These are phyloP conservation scores for Phytopythium delawarense DNA, from an alignment of 352 stramenopile genomes.

Conservation along the genomic window DNA sequence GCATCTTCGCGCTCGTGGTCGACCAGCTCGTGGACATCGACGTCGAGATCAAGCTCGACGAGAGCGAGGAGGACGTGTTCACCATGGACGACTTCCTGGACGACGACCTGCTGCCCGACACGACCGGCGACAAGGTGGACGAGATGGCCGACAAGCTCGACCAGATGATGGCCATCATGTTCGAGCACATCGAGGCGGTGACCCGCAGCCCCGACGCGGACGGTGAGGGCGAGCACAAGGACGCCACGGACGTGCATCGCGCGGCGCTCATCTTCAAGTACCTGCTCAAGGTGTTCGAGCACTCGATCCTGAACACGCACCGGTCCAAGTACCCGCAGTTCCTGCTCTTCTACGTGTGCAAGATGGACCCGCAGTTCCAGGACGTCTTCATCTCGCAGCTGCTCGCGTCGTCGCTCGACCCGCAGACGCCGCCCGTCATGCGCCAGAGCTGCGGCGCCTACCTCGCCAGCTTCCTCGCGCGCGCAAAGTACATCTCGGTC, in stretches of 20 bases:
- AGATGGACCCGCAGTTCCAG: constrained; percentile 70
- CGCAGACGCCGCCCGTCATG: constrained; percentile 84
- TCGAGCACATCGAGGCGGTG: constrained; percentile 70
- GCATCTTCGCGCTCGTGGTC: constrained; percentile 79
- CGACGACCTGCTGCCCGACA: constrained; percentile 62
- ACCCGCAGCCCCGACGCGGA: background rate
- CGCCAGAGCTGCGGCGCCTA: constrained; percentile 94
- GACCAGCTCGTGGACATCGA: constrained; percentile 85
- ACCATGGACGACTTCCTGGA: constrained; percentile 81
- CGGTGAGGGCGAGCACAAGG: background rate
- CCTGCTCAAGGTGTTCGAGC: constrained; percentile 82
- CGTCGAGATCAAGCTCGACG: constrained; percentile 88
- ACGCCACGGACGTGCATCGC: constrained; percentile 38
- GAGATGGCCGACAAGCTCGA: constrained; percentile 88
- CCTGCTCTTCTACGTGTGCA: constrained; percentile 87
- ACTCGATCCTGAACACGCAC: constrained; percentile 87
- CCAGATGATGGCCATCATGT: constrained; percentile 86
- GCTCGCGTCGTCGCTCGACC: constrained; percentile 64
- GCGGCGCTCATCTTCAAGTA: constrained; percentile 67
- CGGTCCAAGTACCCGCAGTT: constrained; percentile 93
- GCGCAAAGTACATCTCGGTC: constrained; percentile 91
- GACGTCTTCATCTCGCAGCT: constrained; percentile 84
- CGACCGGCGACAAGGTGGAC: constrained; percentile 42
- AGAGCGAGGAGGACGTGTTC: constrained; percentile 81
- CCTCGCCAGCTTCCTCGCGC: constrained; percentile 94